Evolutionary conservation across 164 flowering plant species (phyloP), one percentile per base, ranked within the genome.

Genomic region (Macadamia integrifolia): DNA sequence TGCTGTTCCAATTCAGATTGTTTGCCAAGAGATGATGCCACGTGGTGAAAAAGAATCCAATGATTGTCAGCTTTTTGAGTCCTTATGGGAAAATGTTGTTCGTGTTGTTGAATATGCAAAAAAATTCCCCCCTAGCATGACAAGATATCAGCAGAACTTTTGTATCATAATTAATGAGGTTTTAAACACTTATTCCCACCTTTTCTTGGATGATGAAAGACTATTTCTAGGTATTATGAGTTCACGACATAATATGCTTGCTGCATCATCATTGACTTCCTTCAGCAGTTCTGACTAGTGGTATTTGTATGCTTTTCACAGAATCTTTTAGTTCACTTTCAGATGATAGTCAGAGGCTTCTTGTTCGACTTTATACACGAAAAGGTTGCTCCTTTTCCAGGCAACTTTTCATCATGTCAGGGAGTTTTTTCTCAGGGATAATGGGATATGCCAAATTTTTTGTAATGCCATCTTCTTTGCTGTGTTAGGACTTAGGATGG

Each of bases 291-390:
- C 62, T 68, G 9, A 32, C 70, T 35, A 50, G 44, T 70, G 61
- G 31, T 62, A 35, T 55, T 58, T 58, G 11, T 75, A 49, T 30
- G 65, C 14, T 68, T 14, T 76, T 67, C 48, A 49, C 90, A 93
- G 98, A 82, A 68, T 80, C 90, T 64, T 91, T 90, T 63, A 43
- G 17, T 12, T 78, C 83, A 23, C 82, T 91, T 18, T 81, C 97
- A 58, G 85, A 88, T 76, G 94, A 90, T 73, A 75, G 96, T 80
- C 94, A 93, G 77, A 87, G 93, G 79, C 89, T 93, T 43, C 91
- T 93, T 71, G 70, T 88, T 71, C 88, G 97, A 63, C 86, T 93
- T 31, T 91, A 90, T 74, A 80, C 81, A 52, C 85, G 98, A 32
- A 93, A 91, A 91, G 98, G 98, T 87, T 55, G 64, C 65, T 73